Percentiles rank a stretch among this genome's conserved stretches.
These are phyloP conservation scores for Perkinsus olseni DNA, from an alignment of 169 alveolate genomes.

Conservation along the genomic window DNA sequence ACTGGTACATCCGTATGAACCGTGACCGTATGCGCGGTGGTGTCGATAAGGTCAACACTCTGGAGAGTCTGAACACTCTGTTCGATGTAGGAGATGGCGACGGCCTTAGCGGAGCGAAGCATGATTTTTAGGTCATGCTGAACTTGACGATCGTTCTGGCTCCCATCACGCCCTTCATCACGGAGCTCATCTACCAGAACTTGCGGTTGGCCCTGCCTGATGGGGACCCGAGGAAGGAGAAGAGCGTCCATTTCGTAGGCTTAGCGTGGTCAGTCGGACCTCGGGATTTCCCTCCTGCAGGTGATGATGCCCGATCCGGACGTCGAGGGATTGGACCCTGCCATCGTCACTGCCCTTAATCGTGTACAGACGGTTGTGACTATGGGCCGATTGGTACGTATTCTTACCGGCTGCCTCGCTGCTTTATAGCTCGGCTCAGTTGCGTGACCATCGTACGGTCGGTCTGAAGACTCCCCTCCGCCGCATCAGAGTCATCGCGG, in stretches of 20 bases:
- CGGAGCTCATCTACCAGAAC: conserved; percentile 82
- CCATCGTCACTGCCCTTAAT: conserved; percentile 7
- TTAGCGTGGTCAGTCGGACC: conserved; percentile 40
- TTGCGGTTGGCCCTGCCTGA: conserved; percentile 71
- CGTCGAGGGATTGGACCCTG: conserved; percentile 11
- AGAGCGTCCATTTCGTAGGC: conserved; percentile 71
- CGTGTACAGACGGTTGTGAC: conserved; percentile 27
- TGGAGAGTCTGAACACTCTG: conserved; percentile 70
- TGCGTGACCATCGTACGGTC: conserved; percentile 18
- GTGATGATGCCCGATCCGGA: conserved; percentile 53
- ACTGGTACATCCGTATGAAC: conserved; percentile 89
- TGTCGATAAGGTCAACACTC: conserved; percentile 70
- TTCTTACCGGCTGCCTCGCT: neutral
- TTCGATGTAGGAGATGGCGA: conserved; percentile 63
- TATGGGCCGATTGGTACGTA: neutral
- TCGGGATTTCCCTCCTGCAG: conserved; percentile 8
- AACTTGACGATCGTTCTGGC: conserved; percentile 56
- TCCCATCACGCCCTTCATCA: conserved; percentile 84
- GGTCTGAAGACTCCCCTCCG: conserved; percentile 24
- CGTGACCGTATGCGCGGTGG: conserved; percentile 95
- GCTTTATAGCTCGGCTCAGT: neutral
- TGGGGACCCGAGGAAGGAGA: conserved; percentile 38
- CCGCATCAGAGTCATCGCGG: conserved; percentile 11
- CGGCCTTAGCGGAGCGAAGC: neutral
- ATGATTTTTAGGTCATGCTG: neutral